Conservation (phyloP, 140 eudicot species). For the Bidens hawaiensis region DNA sequence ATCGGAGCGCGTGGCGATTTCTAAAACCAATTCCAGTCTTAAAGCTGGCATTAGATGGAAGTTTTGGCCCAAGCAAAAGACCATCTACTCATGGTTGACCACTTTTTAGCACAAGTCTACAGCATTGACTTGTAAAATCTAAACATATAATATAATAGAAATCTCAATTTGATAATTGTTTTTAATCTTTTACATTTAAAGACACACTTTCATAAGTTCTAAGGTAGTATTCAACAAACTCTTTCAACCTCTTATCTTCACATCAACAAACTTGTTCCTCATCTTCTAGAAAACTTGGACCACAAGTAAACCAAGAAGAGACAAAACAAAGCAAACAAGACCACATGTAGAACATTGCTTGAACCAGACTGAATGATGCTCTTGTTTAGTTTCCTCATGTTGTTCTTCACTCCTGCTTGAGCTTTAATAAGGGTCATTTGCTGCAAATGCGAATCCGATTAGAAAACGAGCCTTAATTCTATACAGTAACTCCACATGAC, state of each 20-base stretch:
- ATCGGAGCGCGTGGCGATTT: too few species aligned
- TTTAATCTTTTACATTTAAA: not conserved
- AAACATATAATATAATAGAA: too few species aligned
- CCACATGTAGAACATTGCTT: slow-evolving; percentile 83
- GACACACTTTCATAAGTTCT: not conserved
- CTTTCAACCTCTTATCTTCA: not conserved
- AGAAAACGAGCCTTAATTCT: not conserved
- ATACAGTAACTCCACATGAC: not conserved
- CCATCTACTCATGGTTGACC: too few species aligned
- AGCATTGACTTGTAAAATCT: too few species aligned
- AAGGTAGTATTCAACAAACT: not conserved
- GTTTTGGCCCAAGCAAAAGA: too few species aligned
- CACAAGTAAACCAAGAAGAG: slow-evolving; percentile 56
- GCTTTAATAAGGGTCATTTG: slow-evolving; percentile 92
- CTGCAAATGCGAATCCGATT: slow-evolving; percentile 26
- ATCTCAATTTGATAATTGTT: not conserved
- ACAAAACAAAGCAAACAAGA: slow-evolving; percentile 71
- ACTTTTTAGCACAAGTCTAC: too few species aligned
- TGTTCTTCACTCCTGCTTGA: slow-evolving; percentile 95
- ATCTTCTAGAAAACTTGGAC: slow-evolving; percentile 31
- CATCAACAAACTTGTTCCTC: not conserved
- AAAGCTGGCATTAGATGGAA: too few species aligned
- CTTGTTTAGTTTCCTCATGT: slow-evolving; percentile 85
- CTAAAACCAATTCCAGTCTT: too few species aligned
- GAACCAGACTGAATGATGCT: slow-evolving; percentile 79